Evolutionary conservation across 2,329 filamentous ascomycete species (phyloP).

Genomic region (Penicillium sp.): DNA sequence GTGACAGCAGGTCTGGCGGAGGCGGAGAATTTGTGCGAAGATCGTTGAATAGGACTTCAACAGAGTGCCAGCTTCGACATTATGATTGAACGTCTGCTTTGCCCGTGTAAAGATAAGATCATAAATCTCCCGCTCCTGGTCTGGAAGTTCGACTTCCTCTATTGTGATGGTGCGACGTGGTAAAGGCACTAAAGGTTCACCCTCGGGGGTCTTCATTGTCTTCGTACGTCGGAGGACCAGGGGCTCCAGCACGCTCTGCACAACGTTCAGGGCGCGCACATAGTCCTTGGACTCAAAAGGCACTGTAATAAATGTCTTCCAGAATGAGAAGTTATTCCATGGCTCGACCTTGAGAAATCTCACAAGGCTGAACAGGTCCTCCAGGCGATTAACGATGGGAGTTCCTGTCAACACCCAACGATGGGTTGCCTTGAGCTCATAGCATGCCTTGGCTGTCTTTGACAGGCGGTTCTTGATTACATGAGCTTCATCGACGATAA

Average conservation of each 20-base stretch:
- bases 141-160: constrained; percentile 74
- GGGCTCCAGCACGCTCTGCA: constrained; percentile 91
- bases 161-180: constrained; percentile 73
- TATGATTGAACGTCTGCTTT: constrained; percentile 73
- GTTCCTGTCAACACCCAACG: constrained; percentile 95
- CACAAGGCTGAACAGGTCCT: constrained; percentile 88
- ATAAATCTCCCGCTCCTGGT: constrained; percentile 81
- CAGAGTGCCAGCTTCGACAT: constrained; percentile 81
- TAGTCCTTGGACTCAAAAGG: constrained; percentile 96
- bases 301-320: constrained; percentile 96
- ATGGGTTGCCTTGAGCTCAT: constrained; percentile 74
- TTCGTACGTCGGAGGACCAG: constrained; percentile 92
- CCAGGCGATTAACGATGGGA: constrained; percentile 89
- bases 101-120: constrained; percentile 78
- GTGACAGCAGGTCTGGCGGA: constrained; percentile 90
- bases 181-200: constrained; percentile 69
- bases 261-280: constrained; percentile 84
- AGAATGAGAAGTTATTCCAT: constrained; percentile 98
- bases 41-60: constrained; percentile 95
- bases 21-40: constrained; percentile 86
- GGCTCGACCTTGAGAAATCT: constrained; percentile 89
- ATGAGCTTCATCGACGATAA: constrained; percentile 93
- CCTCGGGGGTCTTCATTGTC: constrained; percentile 91
- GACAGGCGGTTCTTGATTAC: constrained; percentile 82
- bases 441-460: constrained; percentile 91